Evolutionary conservation across 1,139 yeast genomes (phyloP).

Genomic region (Debaryomycetaceae sp.): DNA sequence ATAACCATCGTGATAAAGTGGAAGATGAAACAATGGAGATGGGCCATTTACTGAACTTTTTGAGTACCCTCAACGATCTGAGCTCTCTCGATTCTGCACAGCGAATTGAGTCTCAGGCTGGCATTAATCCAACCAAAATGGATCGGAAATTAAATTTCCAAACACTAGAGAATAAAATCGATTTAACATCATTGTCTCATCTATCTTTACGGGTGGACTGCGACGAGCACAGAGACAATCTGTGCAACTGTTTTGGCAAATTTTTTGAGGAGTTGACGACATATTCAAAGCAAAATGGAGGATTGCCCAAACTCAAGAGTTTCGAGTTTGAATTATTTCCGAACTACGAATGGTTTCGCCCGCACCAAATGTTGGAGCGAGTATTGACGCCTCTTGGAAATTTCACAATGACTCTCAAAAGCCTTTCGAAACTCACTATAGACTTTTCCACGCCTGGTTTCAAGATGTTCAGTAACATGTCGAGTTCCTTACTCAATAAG

Average conservation of each 20-base stretch:
- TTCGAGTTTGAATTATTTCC: conserved; percentile 35
- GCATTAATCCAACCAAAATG: conserved; percentile 12
- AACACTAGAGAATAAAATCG: conserved; percentile 23
- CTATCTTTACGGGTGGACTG: conserved; percentile 35
- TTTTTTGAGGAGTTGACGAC: conserved; percentile 28
- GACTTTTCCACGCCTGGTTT: conserved; percentile 40
- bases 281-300: conserved; percentile 19
- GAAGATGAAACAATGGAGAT: background rate
- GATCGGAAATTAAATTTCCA: conserved; percentile 23
- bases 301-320: conserved; percentile 29
- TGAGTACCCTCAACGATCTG: background rate
- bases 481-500: conserved; percentile 27
- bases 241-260: conserved; percentile 29
- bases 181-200: conserved; percentile 20
- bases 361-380: conserved; percentile 33
- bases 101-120: background rate
- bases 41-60: background rate
- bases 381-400: conserved; percentile 32
- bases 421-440: conserved; percentile 23
- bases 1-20: conserved; percentile 27
- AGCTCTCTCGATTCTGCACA: background rate
- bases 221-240: conserved; percentile 20
- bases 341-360: conserved; percentile 38
- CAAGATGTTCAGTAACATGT: conserved; percentile 38
- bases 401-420: conserved; percentile 24